A percentile compares a stretch with the other conserved stretches of the same genome.
Conservation (phyloP, 495 filamentous ascomycete genomes). For the Podospora sp. region DNA sequence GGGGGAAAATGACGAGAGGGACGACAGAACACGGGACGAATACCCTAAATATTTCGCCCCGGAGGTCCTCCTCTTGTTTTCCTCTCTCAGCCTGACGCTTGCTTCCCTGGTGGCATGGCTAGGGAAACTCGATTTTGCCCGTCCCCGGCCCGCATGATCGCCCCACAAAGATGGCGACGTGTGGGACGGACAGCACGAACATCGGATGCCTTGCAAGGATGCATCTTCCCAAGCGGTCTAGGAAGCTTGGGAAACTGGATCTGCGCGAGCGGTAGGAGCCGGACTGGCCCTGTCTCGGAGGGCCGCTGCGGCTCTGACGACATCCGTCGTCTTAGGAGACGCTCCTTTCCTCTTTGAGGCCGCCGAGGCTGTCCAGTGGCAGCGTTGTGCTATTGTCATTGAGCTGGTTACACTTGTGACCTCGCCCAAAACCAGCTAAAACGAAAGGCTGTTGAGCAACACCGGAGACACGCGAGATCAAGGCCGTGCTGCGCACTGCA, state of each 20-base stretch:
- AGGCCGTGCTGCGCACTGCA: neutral
- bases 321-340: neutral
- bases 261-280: neutral
- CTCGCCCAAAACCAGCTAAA: neutral
- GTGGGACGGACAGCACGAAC: neutral
- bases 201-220: slow-evolving; percentile 9
- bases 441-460: neutral
- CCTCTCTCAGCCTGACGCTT: neutral
- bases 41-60: neutral
- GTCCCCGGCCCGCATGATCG: neutral
- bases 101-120: neutral
- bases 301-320: neutral
- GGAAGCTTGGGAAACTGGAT: neutral
- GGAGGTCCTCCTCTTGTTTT: neutral
- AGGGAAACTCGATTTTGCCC: neutral
- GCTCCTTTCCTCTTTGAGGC: neutral
- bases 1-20: neutral
- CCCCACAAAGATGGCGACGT: neutral
- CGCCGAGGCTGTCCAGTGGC: neutral
- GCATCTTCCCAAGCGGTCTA: neutral
- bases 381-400: neutral
- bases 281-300: neutral
- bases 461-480: neutral
- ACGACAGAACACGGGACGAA: neutral
- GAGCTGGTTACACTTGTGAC: neutral